Conservation (phyloP, 2,329 filamentous ascomycete species). For the Diaporthe capsici region DNA sequence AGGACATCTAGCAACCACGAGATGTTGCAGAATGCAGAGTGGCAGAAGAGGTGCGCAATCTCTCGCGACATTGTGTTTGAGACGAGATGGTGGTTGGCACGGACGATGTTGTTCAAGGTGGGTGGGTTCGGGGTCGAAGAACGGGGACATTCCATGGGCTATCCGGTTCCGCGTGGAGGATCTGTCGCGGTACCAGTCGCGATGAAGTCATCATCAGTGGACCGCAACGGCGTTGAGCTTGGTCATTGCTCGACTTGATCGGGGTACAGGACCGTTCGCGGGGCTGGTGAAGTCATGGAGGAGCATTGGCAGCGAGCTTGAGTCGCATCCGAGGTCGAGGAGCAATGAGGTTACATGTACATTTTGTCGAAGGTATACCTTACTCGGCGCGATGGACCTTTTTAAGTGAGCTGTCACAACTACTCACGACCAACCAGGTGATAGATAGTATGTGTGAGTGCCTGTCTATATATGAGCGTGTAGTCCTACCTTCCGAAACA, state of each 20-base stretch:
- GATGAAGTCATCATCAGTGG: conserved; percentile 11
- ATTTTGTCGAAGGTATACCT: conserved; percentile 8
- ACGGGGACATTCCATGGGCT: neutral
- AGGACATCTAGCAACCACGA: neutral
- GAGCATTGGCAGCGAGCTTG: neutral
- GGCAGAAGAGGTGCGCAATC: neutral
- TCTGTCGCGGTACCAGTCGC: neutral
- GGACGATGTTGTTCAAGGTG: neutral
- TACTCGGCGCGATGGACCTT: neutral
- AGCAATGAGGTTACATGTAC: conserved; percentile 5
- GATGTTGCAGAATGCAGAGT: neutral
- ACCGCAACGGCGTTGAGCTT: neutral
- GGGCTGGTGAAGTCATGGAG: conserved; percentile 16
- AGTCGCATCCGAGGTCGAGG: conserved; percentile 20
- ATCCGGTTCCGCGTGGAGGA: neutral
- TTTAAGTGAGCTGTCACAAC: neutral
- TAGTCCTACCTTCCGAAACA: neutral
- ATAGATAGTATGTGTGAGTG: neutral
- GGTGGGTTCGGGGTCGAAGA: neutral
- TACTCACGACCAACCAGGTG: neutral
- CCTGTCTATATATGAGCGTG: neutral
- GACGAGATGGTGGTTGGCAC: conserved; percentile 5
- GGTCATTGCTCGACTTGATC: neutral
- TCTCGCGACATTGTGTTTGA: neutral
- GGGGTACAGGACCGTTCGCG: neutral